These are phyloP conservation scores for Candida tetrigidarum DNA, from an alignment of 1,139 yeast species.

Conservation along the genomic window DNA sequence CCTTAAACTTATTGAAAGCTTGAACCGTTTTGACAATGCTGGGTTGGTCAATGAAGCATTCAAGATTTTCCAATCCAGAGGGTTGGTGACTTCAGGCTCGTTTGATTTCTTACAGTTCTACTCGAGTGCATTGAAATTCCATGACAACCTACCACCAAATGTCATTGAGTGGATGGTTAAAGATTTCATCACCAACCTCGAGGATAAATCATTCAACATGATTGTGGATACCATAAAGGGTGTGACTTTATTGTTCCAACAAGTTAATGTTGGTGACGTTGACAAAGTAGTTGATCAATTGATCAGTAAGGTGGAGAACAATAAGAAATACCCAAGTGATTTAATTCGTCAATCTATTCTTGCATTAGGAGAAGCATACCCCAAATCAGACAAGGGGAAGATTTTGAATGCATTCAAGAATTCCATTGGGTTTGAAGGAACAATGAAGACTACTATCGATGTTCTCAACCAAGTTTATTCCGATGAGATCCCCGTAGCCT, in stretches of 20 bases:
- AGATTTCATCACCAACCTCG: conserved; percentile 48
- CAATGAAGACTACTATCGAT: conserved; percentile 36
- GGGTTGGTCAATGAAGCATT: conserved; percentile 26
- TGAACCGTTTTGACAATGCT: conserved; percentile 24
- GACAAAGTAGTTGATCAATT: conserved; percentile 22
- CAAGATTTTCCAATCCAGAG: conserved; percentile 20
- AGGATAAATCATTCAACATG: conserved; percentile 42
- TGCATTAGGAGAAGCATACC: conserved; percentile 32
- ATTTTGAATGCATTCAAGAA: conserved; percentile 24
- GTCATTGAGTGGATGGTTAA: conserved; percentile 37
- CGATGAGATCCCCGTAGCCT: conserved; percentile 22
- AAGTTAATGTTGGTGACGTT: conserved; percentile 28
- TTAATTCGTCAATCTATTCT: conserved; percentile 51
- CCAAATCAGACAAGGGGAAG: conserved; percentile 13
- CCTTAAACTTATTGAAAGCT: conserved; percentile 33
- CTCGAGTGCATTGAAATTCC: conserved; percentile 24
- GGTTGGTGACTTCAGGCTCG: conserved; percentile 25
- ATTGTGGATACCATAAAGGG: conserved; percentile 54
- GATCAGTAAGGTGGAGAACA: conserved; percentile 38
- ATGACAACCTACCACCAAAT: conserved; percentile 9
- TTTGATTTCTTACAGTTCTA: conserved; percentile 34
- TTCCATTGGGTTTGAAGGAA: conserved; percentile 39
- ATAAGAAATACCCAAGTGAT: conserved; percentile 52
- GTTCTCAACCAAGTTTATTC: conserved; percentile 29
- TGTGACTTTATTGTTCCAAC: conserved; percentile 20